These are phyloP conservation scores for Fraxinus sp. DNA, from an alignment of 305 asterid genomes.

Conservation along the genomic window DNA sequence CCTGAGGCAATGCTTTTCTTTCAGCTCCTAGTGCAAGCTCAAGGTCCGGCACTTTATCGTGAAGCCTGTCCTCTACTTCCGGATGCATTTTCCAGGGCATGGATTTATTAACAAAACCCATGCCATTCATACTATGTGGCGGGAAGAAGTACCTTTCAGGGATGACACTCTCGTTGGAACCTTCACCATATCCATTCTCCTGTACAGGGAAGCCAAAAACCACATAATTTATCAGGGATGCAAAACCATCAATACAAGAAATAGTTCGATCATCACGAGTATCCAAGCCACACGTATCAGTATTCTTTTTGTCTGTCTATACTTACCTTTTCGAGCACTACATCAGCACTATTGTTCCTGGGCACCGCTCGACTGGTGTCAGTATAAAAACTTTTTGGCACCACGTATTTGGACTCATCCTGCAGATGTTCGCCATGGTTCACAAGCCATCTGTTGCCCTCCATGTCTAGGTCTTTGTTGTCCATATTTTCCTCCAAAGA, in stretches of 20 bases:
- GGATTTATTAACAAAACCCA: conserved; percentile 24
- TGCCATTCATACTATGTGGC: conserved; percentile 35
- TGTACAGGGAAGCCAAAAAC: conserved; percentile 24
- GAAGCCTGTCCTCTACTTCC: conserved; percentile 40
- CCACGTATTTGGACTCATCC: conserved; percentile 23
- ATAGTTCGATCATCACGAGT: conserved; percentile 25
- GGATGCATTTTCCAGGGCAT: conserved; percentile 41
- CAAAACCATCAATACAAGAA: conserved; percentile 36
- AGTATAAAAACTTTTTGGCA: conserved; percentile 28
- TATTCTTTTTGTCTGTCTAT: conserved; percentile 26
- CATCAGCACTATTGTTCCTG: conserved; percentile 28
- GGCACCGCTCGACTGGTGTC: conserved; percentile 27
- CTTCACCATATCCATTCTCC: conserved; percentile 28
- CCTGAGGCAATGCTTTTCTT: conserved; percentile 31
- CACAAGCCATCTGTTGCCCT: conserved; percentile 31
- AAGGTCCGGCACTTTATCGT: conserved; percentile 60
- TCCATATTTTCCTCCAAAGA: conserved; percentile 29
- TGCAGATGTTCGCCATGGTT: conserved; percentile 24
- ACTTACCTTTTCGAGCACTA: conserved; percentile 39
- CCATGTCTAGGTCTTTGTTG: conserved; percentile 38
- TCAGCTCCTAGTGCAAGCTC: conserved; percentile 88
- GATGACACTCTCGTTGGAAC: conserved; percentile 25
- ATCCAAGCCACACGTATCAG: conserved; percentile 24
- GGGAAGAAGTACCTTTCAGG: conserved; percentile 65
- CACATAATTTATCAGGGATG: conserved; percentile 36